A percentile compares a stretch with the other conserved stretches of the same genome.
Conservation (phyloP, 169 alveolate species). For the Pseudocohnilembus persalinus region DNA sequence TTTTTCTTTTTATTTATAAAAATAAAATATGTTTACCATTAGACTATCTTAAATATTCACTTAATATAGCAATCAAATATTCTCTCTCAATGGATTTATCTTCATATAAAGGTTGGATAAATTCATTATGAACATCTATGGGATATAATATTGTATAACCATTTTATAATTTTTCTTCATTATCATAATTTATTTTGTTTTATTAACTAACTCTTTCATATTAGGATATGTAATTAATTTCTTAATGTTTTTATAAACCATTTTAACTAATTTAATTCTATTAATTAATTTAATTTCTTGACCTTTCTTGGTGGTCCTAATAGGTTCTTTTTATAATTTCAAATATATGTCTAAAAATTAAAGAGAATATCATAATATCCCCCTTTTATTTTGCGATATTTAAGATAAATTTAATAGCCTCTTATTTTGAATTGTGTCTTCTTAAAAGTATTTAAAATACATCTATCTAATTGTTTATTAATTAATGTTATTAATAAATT, state of each 20-base stretch:
- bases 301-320: not conserved
- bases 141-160: not conserved
- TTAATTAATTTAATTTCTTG: too few species aligned
- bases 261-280: too few species aligned
- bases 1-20: too few species aligned
- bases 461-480: not conserved
- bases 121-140: not conserved
- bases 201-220: not conserved
- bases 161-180: not conserved
- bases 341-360: not conserved
- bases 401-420: not conserved
- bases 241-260: too few species aligned
- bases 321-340: not conserved
- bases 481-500: not conserved
- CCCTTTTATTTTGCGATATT: not conserved
- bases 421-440: not conserved
- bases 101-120: not conserved
- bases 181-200: not conserved
- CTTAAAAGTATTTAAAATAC: not conserved
- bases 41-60: not conserved
- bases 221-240: too few species aligned
- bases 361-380: not conserved
- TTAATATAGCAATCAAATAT: too few species aligned
- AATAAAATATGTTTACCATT: too few species aligned
- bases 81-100: not conserved